phyloP scores from a whole-genome alignment of 305 asterid species.

The Fraxinus albicans region DNA sequence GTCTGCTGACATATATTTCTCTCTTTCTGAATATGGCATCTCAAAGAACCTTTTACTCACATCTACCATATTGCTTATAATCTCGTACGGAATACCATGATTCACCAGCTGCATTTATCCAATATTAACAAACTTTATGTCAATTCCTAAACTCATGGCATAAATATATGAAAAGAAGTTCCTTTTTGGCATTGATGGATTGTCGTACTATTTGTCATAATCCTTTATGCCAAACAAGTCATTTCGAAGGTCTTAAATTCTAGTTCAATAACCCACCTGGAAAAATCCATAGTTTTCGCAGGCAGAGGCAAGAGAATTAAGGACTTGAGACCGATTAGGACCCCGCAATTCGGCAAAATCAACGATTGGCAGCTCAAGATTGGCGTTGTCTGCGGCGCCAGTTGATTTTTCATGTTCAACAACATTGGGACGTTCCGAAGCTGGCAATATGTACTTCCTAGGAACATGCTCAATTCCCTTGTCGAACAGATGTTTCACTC shows the following conservation, averaged over 20 bases:
- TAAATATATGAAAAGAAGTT: too few species aligned
- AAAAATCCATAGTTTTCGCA: conserved; percentile 76
- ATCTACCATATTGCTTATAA: conserved; percentile 48
- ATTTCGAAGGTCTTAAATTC: too few species aligned
- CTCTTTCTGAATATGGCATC: conserved; percentile 64
- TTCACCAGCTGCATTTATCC: conserved; percentile 56
- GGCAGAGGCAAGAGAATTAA: conserved; percentile 57
- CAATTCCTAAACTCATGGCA: not conserved
- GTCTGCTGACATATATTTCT: conserved; percentile 75
- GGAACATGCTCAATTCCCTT: conserved; percentile 66
- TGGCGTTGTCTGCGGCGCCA: not conserved
- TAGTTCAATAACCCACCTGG: conserved; percentile 43
- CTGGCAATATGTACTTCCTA: conserved; percentile 60
- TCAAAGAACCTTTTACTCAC: conserved; percentile 64
- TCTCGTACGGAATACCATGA: conserved; percentile 57
- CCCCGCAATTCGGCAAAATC: conserved; percentile 66
- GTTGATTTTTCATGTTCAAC: not conserved
- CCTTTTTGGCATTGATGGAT: too few species aligned
- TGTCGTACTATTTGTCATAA: too few species aligned
- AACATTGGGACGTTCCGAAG: conserved; percentile 57
- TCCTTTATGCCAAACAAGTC: too few species aligned
- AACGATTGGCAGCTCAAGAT: conserved; percentile 59
- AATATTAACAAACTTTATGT: not conserved
- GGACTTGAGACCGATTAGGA: conserved; percentile 51
- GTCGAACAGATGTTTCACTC: conserved; percentile 67